These are phyloP conservation scores for Rubroshorea leprosula DNA, from an alignment of 345 rosid genomes.

Conservation along the genomic window DNA sequence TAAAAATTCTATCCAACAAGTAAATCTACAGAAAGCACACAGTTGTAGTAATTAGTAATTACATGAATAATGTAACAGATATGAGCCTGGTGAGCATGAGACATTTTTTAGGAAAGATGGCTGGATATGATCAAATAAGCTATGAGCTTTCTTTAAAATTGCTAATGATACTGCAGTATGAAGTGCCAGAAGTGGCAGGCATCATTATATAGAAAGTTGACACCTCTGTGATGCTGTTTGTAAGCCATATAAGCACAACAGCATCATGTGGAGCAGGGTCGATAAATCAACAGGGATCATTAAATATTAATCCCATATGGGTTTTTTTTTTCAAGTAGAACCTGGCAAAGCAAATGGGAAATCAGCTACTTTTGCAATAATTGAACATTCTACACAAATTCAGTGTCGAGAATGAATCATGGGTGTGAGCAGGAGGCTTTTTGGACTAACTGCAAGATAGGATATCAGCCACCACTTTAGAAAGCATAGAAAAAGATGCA, in stretches of 20 bases:
- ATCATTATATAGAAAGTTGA: background rate
- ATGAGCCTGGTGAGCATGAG: background rate
- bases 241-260: background rate
- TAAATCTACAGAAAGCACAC: background rate
- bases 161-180: background rate
- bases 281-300: too few relatives aligned
- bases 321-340: background rate
- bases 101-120: background rate
- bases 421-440: background rate
- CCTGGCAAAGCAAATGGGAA: background rate
- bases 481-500: too few relatives aligned
- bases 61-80: background rate
- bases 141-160: background rate
- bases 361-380: background rate
- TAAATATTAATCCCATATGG: background rate
- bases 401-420: background rate
- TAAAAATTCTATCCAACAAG: background rate
- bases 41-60: background rate
- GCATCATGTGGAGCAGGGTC: background rate
- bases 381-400: background rate
- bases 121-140: background rate
- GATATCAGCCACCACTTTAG: background rate
- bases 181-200: too few relatives aligned
- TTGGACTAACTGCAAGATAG: conserved; percentile 1
- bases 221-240: background rate